phyloP scores from a whole-genome alignment of 2,329 filamentous ascomycete genomes.

The Pseudovirgaria hyperparasitica region DNA sequence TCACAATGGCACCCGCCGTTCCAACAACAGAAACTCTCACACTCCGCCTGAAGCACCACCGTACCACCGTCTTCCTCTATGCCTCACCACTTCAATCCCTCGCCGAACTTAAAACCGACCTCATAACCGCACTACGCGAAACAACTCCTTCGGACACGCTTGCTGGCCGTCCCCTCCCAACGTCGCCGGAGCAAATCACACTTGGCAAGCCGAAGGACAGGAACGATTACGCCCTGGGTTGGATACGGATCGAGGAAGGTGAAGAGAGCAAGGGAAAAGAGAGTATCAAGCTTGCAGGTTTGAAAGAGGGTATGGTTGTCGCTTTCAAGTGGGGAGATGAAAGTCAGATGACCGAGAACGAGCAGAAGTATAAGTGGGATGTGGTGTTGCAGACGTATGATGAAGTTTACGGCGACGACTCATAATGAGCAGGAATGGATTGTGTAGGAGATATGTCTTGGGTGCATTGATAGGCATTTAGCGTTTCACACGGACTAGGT shows the following conservation, averaged over 20 bases:
- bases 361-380: conserved; percentile 16
- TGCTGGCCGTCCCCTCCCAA: conserved; percentile 24
- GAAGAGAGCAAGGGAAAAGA: conserved; percentile 12
- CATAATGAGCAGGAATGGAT: too few relatives aligned
- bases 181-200: conserved; percentile 24
- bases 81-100: conserved; percentile 30
- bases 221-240: conserved; percentile 28
- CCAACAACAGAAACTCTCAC: conserved; percentile 23
- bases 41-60: conserved; percentile 34
- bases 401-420: conserved; percentile 22
- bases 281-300: conserved; percentile 21
- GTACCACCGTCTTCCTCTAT: conserved; percentile 34
- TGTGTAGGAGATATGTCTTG: too few relatives aligned
- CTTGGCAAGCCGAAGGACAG: conserved; percentile 29
- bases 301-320: conserved; percentile 22
- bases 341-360: conserved; percentile 1
- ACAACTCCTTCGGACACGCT: conserved; percentile 20
- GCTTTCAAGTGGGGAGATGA: conserved; percentile 21
- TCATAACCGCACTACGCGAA: conserved; percentile 28
- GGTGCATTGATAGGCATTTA: too few relatives aligned
- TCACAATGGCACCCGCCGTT: conserved; percentile 7
- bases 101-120: conserved; percentile 25
- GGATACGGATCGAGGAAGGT: conserved; percentile 13
- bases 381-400: conserved; percentile 23
- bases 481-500: too few relatives aligned